Evolutionary conservation across 495 filamentous ascomycete species (phyloP), one percentile per base, ranked within the genome.

Genomic region (Chaetomidium leptoderma): DNA sequence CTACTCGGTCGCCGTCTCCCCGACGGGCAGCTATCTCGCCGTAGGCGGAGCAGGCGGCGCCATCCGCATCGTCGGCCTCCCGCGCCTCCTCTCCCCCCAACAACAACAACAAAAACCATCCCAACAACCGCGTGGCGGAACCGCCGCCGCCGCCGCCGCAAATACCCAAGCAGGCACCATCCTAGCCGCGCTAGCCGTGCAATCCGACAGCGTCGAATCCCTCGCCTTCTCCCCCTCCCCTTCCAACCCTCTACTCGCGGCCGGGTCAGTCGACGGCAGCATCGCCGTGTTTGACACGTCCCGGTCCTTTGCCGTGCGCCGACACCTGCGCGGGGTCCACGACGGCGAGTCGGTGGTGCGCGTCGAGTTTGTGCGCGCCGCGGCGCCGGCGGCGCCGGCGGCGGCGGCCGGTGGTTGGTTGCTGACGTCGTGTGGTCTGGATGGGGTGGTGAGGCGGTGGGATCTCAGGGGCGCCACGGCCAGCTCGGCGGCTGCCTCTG

Each of bases 221-320:
- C 76, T 99, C 0, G 83, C 86, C 16, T 97, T 99, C 78, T 85
- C 88, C 0, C 73, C 77, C 33, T 29, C 16, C 40, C 29, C 84
- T 17, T 6, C 24, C 33, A 48, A 63, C 6, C 81, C 90, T 17
- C 79, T 97, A 6, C 81, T 99, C 14, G 95, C 93, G 2, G 86
- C 91, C 0, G 92, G 91, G 0, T 89, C 86, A 55, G 92, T 97
- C 4, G 95, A 99, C 70, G 91, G 92, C 39, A 87, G 80, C 37
- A 92, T 99, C 63, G 88, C 84, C 17, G 78, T 99, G 7, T 97
- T 89, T 64, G 95, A 99, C 71, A 82, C 85, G 0, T 81, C 88
- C 33, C 85, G 90, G 48, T 81, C 86, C 6, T 97, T 95, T 64
- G 89, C 91, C 0, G 80, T 92, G 37, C 78, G 93, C 35, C 74